Evolutionary conservation across 768 basidiomycete genomes (phyloP).

Genomic region (Pholiota microspora): DNA sequence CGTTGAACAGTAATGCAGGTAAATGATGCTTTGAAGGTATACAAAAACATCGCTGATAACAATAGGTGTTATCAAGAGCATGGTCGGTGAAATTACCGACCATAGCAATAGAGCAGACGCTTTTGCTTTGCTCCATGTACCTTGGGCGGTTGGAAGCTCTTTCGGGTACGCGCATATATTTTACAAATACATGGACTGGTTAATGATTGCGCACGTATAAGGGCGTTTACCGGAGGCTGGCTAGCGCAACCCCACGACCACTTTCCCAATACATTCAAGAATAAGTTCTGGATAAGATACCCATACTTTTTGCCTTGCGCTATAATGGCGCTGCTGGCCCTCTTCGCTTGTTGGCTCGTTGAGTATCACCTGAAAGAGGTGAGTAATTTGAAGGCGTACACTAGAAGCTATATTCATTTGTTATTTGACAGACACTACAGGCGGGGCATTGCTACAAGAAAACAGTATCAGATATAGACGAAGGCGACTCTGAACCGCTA

Average conservation of each 20-base stretch:
- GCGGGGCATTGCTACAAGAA: neutral
- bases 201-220: slow-evolving; percentile 1
- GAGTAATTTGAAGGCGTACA: neutral
- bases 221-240: slow-evolving; percentile 25
- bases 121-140: slow-evolving; percentile 27
- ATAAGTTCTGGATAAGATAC: slow-evolving; percentile 19
- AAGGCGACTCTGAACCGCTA: neutral
- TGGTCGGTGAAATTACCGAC: slow-evolving; percentile 59
- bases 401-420: too few species aligned
- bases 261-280: slow-evolving; percentile 18
- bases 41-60: neutral
- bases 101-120: slow-evolving; percentile 40
- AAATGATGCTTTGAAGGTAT: slow-evolving; percentile 9
- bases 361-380: slow-evolving; percentile 20
- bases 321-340: slow-evolving; percentile 13
- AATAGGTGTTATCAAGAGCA: slow-evolving; percentile 28
- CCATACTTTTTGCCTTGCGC: slow-evolving; percentile 26
- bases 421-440: slow-evolving; percentile 2
- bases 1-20: slow-evolving; percentile 41
- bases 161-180: slow-evolving; percentile 20
- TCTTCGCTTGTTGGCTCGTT: slow-evolving; percentile 16
- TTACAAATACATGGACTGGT: neutral
- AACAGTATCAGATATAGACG: neutral
- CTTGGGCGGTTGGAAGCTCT: slow-evolving; percentile 26
- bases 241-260: slow-evolving; percentile 22